Base-by-base conservation (phyloP, 805 yeast species). In the Kluyveromyces aestuarii region DNA sequence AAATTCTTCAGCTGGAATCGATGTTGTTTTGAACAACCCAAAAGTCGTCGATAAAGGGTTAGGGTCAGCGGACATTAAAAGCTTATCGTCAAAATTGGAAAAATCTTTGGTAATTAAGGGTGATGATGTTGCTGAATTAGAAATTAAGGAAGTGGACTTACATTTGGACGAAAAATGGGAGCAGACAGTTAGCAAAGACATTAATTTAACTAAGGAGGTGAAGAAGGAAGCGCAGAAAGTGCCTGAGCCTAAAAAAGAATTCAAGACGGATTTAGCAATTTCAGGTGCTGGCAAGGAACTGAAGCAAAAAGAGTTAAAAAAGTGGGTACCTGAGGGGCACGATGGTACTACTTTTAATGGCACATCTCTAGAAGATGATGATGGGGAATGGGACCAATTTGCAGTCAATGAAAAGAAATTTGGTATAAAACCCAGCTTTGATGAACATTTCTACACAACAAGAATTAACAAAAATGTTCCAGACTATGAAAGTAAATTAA, bases 371-470 rank as follows among this genome's bases (percentile, higher is more conserved):
- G 76, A 72, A 46, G 74, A 71, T 13, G 59, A 63, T 13, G 60
- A 62, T 17, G 47, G 52, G 27, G 41, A 60, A 9, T 93, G 98
- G 98, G 96, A 93, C 68, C 99, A 93, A 70, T 93, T 93, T 68
- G 84, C 86, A 47, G 91, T 80, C n/a, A 93, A 93, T 66, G 84
- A 87, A 63, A 76, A 80, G 50, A 84, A 86, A 67, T 93, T 93
- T 65, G 97, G 97, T 37, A 83, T 93, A 44, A 82, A 79, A 54
- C 82, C 96, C 0, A 77, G 87, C 2, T 84, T 62, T 35, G 91
- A 90, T 63, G 98, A 91, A 67, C 81, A 81, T 63, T 71, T 84
- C 52, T 91, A 91, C 68, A 91, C 98, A 21, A 89, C 96, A 0
- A 79, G 78, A 53, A 76, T 81, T 53, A 73, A 89, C 60, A 83